A percentile compares a stretch with the other conserved stretches of the same genome.
Conservation (phyloP, 2,329 filamentous ascomycete genomes). For the Claviceps sp. region DNA sequence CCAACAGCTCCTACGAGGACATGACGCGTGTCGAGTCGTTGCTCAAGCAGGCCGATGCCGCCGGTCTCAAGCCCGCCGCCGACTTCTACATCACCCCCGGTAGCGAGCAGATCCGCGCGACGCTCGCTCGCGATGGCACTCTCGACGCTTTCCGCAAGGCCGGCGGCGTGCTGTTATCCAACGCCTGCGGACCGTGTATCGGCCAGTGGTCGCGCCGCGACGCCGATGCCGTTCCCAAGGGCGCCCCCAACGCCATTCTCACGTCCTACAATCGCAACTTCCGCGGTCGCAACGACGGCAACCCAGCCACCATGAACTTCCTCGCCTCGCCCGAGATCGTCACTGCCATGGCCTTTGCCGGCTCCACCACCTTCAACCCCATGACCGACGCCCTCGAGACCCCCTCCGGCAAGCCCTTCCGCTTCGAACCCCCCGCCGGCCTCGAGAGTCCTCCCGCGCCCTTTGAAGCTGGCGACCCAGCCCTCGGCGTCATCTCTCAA, state of each 20-base stretch:
- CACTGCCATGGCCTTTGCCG: constrained; percentile 88
- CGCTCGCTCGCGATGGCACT: constrained; percentile 77
- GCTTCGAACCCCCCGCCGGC: constrained; percentile 69
- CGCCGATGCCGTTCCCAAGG: constrained; percentile 73
- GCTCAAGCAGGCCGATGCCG: constrained; percentile 77
- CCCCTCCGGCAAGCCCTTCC: constrained; percentile 68
- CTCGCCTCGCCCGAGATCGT: constrained; percentile 93
- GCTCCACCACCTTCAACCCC: constrained; percentile 89
- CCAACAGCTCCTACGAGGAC: constrained; percentile 96
- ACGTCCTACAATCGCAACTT: constrained; percentile 99
- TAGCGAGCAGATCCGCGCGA: constrained; percentile 92
- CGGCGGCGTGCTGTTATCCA: constrained; percentile 81
- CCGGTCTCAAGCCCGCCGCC: constrained; percentile 78
- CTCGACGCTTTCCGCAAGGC: constrained; percentile 74
- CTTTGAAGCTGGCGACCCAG: constrained; percentile 66
- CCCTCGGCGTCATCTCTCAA: constrained; percentile 60
- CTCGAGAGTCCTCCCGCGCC: constrained; percentile 45
- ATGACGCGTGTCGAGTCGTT: constrained; percentile 93
- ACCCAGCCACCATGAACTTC: constrained; percentile 97
- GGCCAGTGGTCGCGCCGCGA: constrained; percentile 93
- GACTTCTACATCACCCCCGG: constrained; percentile 96
- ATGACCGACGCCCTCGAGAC: constrained; percentile 75
- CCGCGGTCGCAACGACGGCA: constrained; percentile 91
- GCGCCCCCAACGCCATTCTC: constrained; percentile 83
- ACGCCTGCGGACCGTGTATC: constrained; percentile 88